A percentile compares a stretch with the other conserved stretches of the same genome.
Evolutionary conservation across 192 early-diverging fungal species (phyloP).

Genomic region (Umbelopsis isabellina): DNA sequence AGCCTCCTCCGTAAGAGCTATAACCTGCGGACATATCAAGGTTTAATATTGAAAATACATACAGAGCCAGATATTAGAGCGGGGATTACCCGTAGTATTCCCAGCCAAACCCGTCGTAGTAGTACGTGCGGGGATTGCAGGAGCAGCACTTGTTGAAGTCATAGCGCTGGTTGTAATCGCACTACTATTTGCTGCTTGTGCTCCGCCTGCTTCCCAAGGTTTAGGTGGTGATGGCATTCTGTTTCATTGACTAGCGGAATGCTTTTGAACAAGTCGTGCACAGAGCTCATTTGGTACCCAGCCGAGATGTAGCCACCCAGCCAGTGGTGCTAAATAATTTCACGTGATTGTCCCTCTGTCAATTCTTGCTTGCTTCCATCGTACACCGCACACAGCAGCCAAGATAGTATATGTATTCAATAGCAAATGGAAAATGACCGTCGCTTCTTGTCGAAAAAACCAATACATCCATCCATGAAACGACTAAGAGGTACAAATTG

Average conservation of each 20-base stretch:
- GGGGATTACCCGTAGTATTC: slow-evolving; percentile 23
- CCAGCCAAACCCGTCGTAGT: slow-evolving; percentile 22
- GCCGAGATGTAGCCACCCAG: too few species aligned
- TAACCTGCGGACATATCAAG: background rate
- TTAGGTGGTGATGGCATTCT: slow-evolving; percentile 58
- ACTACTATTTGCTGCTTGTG: slow-evolving; percentile 29
- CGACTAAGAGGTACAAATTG: too few species aligned
- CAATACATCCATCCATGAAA: too few species aligned
- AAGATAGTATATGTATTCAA: too few species aligned
- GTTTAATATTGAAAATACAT: slow-evolving; percentile 34
- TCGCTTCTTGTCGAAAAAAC: too few species aligned
- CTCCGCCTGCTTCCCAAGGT: slow-evolving; percentile 66
- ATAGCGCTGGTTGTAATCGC: slow-evolving; percentile 34
- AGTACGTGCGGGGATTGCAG: slow-evolving; percentile 46
- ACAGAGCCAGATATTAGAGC: background rate
- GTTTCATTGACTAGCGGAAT: background rate
- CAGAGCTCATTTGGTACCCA: too few species aligned
- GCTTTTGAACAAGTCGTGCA: too few species aligned
- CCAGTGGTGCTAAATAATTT: too few species aligned
- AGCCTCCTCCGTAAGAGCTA: slow-evolving; percentile 24
- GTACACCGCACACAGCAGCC: too few species aligned
- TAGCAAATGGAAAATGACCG: too few species aligned
- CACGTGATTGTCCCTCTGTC: too few species aligned
- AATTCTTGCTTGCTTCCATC: too few species aligned
- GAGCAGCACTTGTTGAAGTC: slow-evolving; percentile 25